These are phyloP conservation scores for Leccinum uliginosum DNA, from an alignment of 768 basidiomycete genomes.

Conservation along the genomic window DNA sequence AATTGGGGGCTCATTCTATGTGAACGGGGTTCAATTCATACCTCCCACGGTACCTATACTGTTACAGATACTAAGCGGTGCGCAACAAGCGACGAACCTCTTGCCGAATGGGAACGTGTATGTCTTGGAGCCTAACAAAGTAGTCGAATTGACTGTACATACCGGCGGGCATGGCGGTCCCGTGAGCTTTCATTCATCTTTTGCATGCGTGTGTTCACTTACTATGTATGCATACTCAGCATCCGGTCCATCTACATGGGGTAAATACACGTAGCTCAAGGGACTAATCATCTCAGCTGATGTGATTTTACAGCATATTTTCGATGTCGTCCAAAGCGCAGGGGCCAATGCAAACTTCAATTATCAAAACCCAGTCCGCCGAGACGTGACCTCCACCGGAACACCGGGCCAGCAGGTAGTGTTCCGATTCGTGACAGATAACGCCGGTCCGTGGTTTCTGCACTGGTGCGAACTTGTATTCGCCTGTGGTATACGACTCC, in stretches of 20 bases:
- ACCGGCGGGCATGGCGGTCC: not conserved
- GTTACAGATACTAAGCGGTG: not conserved
- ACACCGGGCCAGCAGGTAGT: not conserved
- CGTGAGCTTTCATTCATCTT: not conserved
- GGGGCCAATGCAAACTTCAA: not conserved
- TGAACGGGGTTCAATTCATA: not conserved
- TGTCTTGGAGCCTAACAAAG: not conserved
- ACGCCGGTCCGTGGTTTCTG: not conserved
- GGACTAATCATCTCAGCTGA: not conserved
- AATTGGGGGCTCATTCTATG: not conserved
- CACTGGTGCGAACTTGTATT: constrained; percentile 28
- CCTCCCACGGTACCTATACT: not conserved
- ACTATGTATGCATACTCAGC: not conserved
- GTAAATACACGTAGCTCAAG: not conserved
- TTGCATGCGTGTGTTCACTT: not conserved
- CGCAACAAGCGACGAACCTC: not conserved
- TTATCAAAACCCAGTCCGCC: not conserved
- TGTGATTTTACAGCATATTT: not conserved
- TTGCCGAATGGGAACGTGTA: not conserved
- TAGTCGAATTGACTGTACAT: not conserved
- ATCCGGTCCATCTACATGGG: not conserved
- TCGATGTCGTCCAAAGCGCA: not conserved
- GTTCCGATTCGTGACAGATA: not conserved
- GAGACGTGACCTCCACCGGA: not conserved
- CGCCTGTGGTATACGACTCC: not conserved